Base-by-base conservation (phyloP, 306 rosid species). In the Lupinus albus region DNA sequence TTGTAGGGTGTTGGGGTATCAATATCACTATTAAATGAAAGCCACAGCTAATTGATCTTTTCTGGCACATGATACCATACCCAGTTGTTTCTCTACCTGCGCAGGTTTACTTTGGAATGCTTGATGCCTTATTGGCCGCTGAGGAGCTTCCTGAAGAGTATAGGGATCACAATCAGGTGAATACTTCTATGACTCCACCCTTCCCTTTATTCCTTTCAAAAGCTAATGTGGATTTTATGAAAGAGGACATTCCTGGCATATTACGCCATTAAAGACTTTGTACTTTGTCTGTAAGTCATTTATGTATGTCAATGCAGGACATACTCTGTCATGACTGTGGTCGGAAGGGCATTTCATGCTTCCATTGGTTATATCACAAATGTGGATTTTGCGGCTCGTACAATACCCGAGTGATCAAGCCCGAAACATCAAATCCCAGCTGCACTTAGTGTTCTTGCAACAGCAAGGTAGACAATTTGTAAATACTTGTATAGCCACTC, bases 81-180 rank as follows among this genome's bases (percentile, higher is more conserved):
- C 69, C 39, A 28, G 52, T 54, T 78, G 72, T 82, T 68, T 79
- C 64, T 65, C 64, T 71, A 28, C 52, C 55, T 25, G 28, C 76
- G 75, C 77, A 93, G 99, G 99, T 85, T 52, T 93, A 90, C 81
- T 93, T 93, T 70, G 99, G 99, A 74, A 93, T 93, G 99, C 97
- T 93, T 68, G 99, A 93, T 65, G 99, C 99, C 42, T 75, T 93
- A 71, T 83, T 93, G 95, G 95, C 92, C 67, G 84, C 97, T 2
- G 97, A 93, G 86, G 96, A 85, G 84, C 97, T 93, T 61, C 99
- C 99, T 39, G 97, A 86, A 76, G 99, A 93, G 78, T 90, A 85
- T 64, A 80, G 78, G 81, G 84, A 88, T 68, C 89, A 84, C 21
- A 69, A 77, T 78, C 99, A 93, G 99, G 99, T 92, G 84, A 42